phyloP scores from a whole-genome alignment of 257 asterid genomes.

The Scutellaria galericulata region DNA sequence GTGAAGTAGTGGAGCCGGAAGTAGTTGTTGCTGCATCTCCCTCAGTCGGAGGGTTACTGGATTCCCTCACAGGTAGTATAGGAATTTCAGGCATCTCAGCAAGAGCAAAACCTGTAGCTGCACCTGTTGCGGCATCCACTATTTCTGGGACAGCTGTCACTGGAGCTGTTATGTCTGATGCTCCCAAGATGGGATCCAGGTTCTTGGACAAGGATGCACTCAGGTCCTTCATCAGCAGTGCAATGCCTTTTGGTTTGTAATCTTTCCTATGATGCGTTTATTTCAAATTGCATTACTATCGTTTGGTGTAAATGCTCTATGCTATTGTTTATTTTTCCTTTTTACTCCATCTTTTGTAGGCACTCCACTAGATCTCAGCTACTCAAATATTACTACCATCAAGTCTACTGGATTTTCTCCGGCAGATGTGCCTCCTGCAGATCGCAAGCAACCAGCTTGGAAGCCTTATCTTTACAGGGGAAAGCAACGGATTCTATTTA shows the following conservation, averaged over 20 bases:
- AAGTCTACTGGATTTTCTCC: constrained; percentile 79
- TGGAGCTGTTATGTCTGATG: constrained; percentile 71
- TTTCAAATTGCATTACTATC: background rate
- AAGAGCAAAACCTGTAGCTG: constrained; percentile 82
- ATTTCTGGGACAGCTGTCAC: constrained; percentile 63
- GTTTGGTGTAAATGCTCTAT: constrained; percentile 16
- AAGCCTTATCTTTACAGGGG: constrained; percentile 95
- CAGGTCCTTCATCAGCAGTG: constrained; percentile 76
- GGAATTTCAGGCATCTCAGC: constrained; percentile 85
- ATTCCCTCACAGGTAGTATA: constrained; percentile 93
- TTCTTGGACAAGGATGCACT: constrained; percentile 87
- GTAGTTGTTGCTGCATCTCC: constrained; percentile 79
- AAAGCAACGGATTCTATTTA: constrained; percentile 87
- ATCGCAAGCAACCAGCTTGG: constrained; percentile 96
- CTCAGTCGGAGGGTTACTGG: constrained; percentile 91
- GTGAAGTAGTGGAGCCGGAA: constrained; percentile 87
- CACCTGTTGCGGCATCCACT: constrained; percentile 82
- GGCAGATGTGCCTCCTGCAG: constrained; percentile 83
- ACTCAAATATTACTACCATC: constrained; percentile 76
- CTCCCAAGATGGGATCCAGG: constrained; percentile 78
- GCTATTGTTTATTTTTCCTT: constrained; percentile 22
- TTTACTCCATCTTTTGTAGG: constrained; percentile 50
- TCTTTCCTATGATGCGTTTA: constrained; percentile 37
- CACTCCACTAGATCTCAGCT: constrained; percentile 86
- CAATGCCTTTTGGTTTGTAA: constrained; percentile 97